These are phyloP conservation scores for Cladosporium colombiae DNA, from an alignment of 2,329 filamentous ascomycete species.

Conservation along the genomic window DNA sequence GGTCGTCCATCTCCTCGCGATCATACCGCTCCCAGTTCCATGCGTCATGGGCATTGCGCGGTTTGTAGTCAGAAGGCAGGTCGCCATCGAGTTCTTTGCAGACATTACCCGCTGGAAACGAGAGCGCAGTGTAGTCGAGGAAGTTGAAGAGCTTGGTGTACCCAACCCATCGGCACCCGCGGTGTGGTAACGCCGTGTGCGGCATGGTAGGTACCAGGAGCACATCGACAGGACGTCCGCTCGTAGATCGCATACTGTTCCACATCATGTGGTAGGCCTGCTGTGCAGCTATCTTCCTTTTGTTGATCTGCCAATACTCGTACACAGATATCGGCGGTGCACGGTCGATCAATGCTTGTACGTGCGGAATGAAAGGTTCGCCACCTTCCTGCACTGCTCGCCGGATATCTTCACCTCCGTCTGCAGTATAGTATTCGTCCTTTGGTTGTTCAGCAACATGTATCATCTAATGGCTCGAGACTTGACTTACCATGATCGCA, in stretches of 20 bases:
- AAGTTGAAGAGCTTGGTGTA: conserved; percentile 39
- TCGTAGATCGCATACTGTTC: conserved; percentile 48
- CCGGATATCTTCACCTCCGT: conserved; percentile 64
- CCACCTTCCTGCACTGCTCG: conserved; percentile 56
- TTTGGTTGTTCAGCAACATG: conserved; percentile 24
- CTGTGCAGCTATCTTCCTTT: conserved; percentile 54
- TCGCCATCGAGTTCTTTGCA: conserved; percentile 39
- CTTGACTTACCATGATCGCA: conserved; percentile 50
- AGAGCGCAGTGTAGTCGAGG: conserved; percentile 59
- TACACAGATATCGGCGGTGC: conserved; percentile 60
- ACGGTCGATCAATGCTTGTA: conserved; percentile 57
- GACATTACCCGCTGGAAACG: conserved; percentile 56
- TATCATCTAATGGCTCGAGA: not conserved
- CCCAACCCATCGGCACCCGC: conserved; percentile 32
- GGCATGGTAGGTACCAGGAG: conserved; percentile 62
- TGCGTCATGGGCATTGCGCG: conserved; percentile 53
- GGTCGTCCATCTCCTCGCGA: conserved; percentile 75
- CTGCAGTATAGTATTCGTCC: conserved; percentile 63
- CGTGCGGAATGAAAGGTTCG: conserved; percentile 61
- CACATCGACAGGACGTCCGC: conserved; percentile 54
- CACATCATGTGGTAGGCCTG: conserved; percentile 62
- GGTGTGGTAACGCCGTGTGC: conserved; percentile 57
- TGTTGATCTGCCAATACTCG: conserved; percentile 69
- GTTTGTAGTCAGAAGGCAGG: conserved; percentile 43
- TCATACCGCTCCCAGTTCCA: conserved; percentile 66